phyloP scores from a whole-genome alignment of 75 land plant species.

The Sequoia sempervirens region DNA sequence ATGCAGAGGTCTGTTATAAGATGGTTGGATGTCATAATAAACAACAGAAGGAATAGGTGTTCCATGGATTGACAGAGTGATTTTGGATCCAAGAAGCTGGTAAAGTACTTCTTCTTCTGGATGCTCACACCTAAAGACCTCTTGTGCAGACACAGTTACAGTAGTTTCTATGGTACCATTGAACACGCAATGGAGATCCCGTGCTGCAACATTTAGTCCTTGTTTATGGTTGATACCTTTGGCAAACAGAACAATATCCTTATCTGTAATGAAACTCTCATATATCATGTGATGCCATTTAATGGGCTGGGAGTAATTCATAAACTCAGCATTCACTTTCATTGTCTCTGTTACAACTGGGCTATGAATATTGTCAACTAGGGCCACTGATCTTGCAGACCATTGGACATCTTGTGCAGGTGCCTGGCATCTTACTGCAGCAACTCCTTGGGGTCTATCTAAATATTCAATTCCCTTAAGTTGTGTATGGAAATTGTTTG shows the following conservation, averaged over 20 bases:
- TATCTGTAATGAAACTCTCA: conserved; percentile 49
- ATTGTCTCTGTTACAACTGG: not conserved
- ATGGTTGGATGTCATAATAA: conserved; percentile 12
- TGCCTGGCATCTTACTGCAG: conserved; percentile 26
- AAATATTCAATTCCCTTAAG: not conserved
- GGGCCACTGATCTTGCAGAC: conserved; percentile 14
- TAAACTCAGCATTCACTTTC: not conserved
- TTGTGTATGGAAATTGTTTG: conserved; percentile 7
- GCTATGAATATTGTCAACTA: not conserved
- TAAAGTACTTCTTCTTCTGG: conserved; percentile 18
- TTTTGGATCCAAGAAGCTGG: not conserved
- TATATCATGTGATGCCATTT: conserved; percentile 48
- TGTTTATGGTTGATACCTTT: conserved; percentile 58
- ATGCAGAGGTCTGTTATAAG: not conserved
- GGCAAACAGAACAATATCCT: conserved; percentile 68
- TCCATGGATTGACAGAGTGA: conserved; percentile 9
- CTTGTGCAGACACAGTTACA: conserved; percentile 64
- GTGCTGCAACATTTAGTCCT: conserved; percentile 16
- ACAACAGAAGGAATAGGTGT: conserved; percentile 24
- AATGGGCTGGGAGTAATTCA: not conserved
- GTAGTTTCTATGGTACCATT: conserved; percentile 26
- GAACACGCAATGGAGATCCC: conserved; percentile 54
- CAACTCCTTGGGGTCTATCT: conserved; percentile 14
- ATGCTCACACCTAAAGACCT: conserved; percentile 77
- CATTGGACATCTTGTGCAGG: conserved; percentile 25